Percentiles rank a stretch among this genome's conserved stretches.
Evolutionary conservation across 208 protist genomes (phyloP).

Genomic region (Trypanosoma congolense): DNA sequence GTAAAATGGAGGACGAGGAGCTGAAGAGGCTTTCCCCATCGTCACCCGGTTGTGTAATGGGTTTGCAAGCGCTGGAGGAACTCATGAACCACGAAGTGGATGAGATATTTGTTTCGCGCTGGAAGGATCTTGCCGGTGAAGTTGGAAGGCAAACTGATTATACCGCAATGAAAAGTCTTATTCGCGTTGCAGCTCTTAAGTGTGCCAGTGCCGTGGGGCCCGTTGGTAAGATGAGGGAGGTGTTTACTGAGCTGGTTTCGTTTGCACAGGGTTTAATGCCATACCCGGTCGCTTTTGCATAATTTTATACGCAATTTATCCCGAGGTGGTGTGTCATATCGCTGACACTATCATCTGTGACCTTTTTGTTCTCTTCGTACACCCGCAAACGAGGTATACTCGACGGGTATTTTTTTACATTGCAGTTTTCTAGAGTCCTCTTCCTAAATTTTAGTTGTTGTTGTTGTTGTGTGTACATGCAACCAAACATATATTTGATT

Average conservation of each 20-base stretch:
- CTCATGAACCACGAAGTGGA: conserved; percentile 17
- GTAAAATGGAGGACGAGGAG: no score
- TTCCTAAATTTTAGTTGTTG: no score
- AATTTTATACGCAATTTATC: neutral
- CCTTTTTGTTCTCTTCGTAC: neutral
- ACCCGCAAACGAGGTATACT: no score
- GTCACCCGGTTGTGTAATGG: neutral
- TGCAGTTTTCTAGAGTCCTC: no score
- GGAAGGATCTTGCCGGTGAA: conserved; percentile 26
- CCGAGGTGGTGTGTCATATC: conserved; percentile 1
- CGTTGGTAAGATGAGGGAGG: neutral
- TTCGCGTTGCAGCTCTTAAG: conserved; percentile 28
- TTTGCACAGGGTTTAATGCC: conserved; percentile 21
- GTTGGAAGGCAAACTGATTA: conserved; percentile 40
- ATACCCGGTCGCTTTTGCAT: conserved; percentile 17
- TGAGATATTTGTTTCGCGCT: conserved; percentile 21
- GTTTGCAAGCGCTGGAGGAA: conserved; percentile 4
- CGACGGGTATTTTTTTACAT: no score
- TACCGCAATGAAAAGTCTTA: conserved; percentile 41
- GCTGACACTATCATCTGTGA: neutral
- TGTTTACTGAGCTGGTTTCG: conserved; percentile 11
- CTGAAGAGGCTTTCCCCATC: neutral
- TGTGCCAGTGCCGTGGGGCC: conserved; percentile 2
- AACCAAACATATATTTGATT: no score
- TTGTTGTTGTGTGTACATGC: no score